phyloP scores from a whole-genome alignment of 1,284 basidiomycete genomes.

The Trichosporon sp. region DNA sequence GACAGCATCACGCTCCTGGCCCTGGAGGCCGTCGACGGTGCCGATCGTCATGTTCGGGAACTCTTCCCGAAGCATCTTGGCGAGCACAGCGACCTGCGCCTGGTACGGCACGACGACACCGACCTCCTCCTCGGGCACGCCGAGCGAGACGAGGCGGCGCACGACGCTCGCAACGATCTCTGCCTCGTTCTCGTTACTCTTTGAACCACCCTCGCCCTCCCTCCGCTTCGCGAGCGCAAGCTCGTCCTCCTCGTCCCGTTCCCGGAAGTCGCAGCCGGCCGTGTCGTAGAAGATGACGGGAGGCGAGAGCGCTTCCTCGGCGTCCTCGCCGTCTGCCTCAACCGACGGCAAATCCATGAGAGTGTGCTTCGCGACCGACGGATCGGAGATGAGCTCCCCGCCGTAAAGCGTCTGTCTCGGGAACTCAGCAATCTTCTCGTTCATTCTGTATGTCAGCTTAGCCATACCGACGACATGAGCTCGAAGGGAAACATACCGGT shows the following conservation, averaged over 20 bases:
- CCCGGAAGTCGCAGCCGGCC: constrained; percentile 86
- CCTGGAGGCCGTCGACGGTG: constrained; percentile 91
- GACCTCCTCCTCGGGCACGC: constrained; percentile 73
- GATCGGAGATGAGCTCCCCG: constrained; percentile 69
- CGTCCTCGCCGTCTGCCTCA: constrained; percentile 62
- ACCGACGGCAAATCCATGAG: constrained; percentile 69
- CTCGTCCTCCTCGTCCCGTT: constrained; percentile 61
- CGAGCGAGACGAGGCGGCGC: constrained; percentile 70
- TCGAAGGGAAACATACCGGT: constrained; percentile 63
- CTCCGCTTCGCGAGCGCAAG: constrained; percentile 56
- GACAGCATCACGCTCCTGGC: constrained; percentile 74
- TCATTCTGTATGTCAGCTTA: constrained; percentile 67
- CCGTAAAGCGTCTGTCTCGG: constrained; percentile 82
- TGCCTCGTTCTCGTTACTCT: constrained; percentile 91
- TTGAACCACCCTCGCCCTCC: constrained; percentile 63
- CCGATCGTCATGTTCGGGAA: constrained; percentile 80
- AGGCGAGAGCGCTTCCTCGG: constrained; percentile 68
- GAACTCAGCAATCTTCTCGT: constrained; percentile 79
- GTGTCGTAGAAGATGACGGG: constrained; percentile 94
- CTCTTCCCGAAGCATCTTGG: constrained; percentile 70
- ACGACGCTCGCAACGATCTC: constrained; percentile 81
- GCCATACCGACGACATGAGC: background rate
- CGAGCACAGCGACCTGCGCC: constrained; percentile 81
- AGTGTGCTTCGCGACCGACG: constrained; percentile 70
- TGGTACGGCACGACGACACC: constrained; percentile 95